Conservation (phyloP, 108 stramenopile species). For the Pseudonitzschia delicatissima region DNA sequence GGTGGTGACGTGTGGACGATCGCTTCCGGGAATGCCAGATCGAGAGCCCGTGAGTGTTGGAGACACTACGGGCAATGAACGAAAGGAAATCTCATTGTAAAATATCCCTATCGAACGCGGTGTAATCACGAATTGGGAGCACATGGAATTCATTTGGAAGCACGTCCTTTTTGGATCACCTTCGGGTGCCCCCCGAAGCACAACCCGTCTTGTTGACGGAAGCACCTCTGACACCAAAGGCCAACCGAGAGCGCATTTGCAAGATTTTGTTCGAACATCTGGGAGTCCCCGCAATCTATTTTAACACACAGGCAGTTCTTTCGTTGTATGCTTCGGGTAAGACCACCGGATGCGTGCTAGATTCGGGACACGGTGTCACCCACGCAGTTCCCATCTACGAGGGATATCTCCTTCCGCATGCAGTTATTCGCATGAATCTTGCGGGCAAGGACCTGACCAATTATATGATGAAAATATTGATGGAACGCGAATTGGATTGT, state of each 20-base stretch:
- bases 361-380: constrained; percentile 85
- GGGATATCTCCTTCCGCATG: constrained; percentile 87
- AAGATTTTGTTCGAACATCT: constrained; percentile 99
- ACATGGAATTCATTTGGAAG: constrained; percentile 95
- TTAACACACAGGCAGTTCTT: constrained; percentile 95
- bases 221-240: constrained; percentile 96
- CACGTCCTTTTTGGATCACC: constrained; percentile 93
- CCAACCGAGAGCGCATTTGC: constrained; percentile 96
- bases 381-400: too few species aligned
- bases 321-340: constrained; percentile 81
- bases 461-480: constrained; percentile 84
- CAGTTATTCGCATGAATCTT: constrained; percentile 79
- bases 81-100: too few species aligned
- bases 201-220: constrained; percentile 98
- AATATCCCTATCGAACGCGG: too few species aligned
- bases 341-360: constrained; percentile 88
- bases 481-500: constrained; percentile 73
- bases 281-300: constrained; percentile 98
- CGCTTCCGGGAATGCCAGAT: too few species aligned
- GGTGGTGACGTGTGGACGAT: too few species aligned
- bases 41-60: too few species aligned
- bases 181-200: constrained; percentile 87
- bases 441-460: constrained; percentile 88
- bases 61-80: too few species aligned
- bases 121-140: constrained; percentile 92